These are phyloP conservation scores for Periconia sp. DNA, from an alignment of 2,329 filamentous ascomycete species.

Conservation along the genomic window DNA sequence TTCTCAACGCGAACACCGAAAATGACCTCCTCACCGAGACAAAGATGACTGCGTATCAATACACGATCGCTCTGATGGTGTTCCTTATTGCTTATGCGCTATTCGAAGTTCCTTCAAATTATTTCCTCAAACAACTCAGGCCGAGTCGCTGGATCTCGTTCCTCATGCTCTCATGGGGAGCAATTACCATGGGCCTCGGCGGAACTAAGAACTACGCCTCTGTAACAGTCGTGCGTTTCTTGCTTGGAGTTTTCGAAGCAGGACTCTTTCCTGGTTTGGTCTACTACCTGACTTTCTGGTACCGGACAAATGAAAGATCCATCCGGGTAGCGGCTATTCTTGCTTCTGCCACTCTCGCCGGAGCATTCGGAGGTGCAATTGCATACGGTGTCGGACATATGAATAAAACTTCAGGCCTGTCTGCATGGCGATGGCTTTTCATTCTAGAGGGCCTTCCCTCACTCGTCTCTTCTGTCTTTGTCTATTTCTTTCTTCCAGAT, in stretches of 20 bases:
- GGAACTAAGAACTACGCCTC: conserved; percentile 50
- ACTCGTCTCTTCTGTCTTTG: conserved; percentile 26
- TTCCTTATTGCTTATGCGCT: conserved; percentile 43
- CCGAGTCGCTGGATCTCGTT: conserved; percentile 48
- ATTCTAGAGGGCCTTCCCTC: conserved; percentile 33
- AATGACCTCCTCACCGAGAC: conserved; percentile 69
- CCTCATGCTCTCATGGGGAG: conserved; percentile 55
- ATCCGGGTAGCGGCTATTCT: conserved; percentile 65
- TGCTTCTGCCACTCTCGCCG: conserved; percentile 62
- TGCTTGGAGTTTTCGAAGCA: conserved; percentile 43
- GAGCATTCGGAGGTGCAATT: conserved; percentile 61
- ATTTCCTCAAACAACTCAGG: conserved; percentile 64
- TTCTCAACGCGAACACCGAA: conserved; percentile 65
- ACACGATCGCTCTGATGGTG: conserved; percentile 32
- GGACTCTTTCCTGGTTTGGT: conserved; percentile 43
- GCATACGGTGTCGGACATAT: conserved; percentile 60
- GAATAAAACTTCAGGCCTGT: conserved; percentile 39
- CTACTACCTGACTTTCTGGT: conserved; percentile 64
- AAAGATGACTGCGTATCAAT: conserved; percentile 66
- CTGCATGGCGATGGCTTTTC: conserved; percentile 40
- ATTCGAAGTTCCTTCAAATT: conserved; percentile 62
- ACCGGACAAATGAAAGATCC: conserved; percentile 61
- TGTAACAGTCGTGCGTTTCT: conserved; percentile 49
- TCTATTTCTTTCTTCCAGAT: conserved; percentile 57
- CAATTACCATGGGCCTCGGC: conserved; percentile 52